Conservation (phyloP, 129 eudicot genomes). For the Smallanthus sonchifolius region DNA sequence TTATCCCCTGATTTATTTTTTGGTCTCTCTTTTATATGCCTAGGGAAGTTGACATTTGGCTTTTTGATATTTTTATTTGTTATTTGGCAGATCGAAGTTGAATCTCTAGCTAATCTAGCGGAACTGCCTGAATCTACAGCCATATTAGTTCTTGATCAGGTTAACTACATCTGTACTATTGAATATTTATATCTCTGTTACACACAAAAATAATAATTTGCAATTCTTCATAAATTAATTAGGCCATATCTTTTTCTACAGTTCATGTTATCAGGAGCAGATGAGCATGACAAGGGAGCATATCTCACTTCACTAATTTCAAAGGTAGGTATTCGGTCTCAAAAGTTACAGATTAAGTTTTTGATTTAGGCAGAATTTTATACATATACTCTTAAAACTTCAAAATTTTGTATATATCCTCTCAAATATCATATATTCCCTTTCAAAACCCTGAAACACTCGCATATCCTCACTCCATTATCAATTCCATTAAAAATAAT, state of each 20-base stretch:
- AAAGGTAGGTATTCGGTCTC: slow-evolving; percentile 34
- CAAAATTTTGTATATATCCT: neutral
- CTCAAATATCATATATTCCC: neutral
- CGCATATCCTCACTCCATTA: neutral
- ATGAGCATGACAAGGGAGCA: slow-evolving; percentile 58
- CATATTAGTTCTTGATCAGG: slow-evolving; percentile 91
- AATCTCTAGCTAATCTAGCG: slow-evolving; percentile 53
- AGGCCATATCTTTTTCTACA: slow-evolving; percentile 25
- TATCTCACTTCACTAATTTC: slow-evolving; percentile 59
- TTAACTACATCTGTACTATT: slow-evolving; percentile 13
- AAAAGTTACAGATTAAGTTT: neutral
- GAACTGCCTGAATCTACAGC: slow-evolving; percentile 72
- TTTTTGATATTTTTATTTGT: slow-evolving; percentile 17
- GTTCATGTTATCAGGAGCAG: slow-evolving; percentile 89
- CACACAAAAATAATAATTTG: neutral
- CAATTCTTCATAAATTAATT: slow-evolving; percentile 7
- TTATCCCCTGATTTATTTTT: neutral
- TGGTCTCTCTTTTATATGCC: neutral
- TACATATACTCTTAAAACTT: neutral
- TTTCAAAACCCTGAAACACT: neutral
- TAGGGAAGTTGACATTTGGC: neutral
- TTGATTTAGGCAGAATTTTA: slow-evolving; percentile 5
- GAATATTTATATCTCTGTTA: neutral
- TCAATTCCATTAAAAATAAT: neutral
- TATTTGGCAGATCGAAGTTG: slow-evolving; percentile 55